These are phyloP conservation scores for Isochrysis galbana DNA, from an alignment of 78 protist genomes.

Conservation along the genomic window DNA sequence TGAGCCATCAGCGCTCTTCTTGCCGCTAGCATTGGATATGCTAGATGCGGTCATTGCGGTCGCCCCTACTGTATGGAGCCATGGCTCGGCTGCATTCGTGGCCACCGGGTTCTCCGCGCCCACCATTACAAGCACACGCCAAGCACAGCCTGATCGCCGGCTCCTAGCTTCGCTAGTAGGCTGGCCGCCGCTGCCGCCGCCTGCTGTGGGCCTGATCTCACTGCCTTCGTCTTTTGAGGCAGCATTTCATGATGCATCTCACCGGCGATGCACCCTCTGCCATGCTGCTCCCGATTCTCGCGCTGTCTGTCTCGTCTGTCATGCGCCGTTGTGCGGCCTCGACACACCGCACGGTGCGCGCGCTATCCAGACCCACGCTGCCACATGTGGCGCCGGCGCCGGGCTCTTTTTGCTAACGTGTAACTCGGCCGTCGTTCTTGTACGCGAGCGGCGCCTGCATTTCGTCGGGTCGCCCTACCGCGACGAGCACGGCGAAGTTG, in stretches of 20 bases:
- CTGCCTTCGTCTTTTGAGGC: background rate
- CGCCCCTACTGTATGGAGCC: no score
- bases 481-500: slow-evolving; percentile 7
- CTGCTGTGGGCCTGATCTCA: background rate
- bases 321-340: background rate
- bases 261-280: background rate
- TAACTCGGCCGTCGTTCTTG: background rate
- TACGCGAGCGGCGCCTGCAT: background rate
- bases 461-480: background rate
- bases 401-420: background rate
- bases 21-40: no score
- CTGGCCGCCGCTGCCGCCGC: background rate
- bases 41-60: no score
- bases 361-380: background rate
- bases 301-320: background rate
- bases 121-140: background rate
- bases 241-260: background rate
- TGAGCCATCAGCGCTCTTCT: no score
- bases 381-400: background rate
- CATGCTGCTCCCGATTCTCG: background rate
- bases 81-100: background rate
- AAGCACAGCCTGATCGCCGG: background rate
- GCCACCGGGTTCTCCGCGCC: background rate
- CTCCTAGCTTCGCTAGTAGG: background rate
- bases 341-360: background rate